Base-by-base conservation (phyloP, 2,329 filamentous ascomycete genomes). In the Metarhizium anisopliae region DNA sequence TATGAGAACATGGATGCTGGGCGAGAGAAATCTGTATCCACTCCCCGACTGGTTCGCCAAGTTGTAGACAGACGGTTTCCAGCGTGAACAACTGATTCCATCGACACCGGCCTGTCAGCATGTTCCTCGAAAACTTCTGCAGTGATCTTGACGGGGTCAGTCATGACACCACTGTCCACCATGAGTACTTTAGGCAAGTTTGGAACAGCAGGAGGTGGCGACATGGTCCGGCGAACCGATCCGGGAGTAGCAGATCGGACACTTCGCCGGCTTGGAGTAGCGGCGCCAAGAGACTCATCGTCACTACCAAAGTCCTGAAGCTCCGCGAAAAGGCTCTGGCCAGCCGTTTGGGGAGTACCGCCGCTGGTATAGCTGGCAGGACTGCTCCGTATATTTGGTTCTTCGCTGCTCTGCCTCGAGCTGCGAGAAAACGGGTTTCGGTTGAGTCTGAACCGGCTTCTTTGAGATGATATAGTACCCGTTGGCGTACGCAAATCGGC, bases 311-410 rank as follows among this genome's bases (percentile, higher is more conserved):
- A 75, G 61, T 90, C 89, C 54, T 88, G 90, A 47, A 99, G 80
- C 70, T 99, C 94, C 45, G 91, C 91, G 68, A 94, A 95, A 52
- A 99, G 77, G 65, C 88, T 97, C 74, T 96, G 89, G 16, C 83
- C 72, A 16, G 82, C 71, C 47, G 71, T 69, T 56, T 79, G 73
- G 10, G 81, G 75, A 3, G 79, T 82, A 59, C 75, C 79, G 61
- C 76, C 78, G 58, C 74, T 77, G 18, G 70, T 73, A 59, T 79
- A 76, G 65, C 81, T 83, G 51, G 78, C 77, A 18, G 82, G 84
- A 58, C 84, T 87, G 65, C 81, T 79, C 47, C 78, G 77, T 59
- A 82, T 72, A 50, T 68, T 68, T 2, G 79, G 78, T 59, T 85
- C 83, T 60, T 86, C 82, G 64, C 82, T 84, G 55, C 74, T 72